Evolutionary conservation across 495 filamentous ascomycete genomes (phyloP), one percentile per base, ranked within the genome.

Genomic region (Talaromyces proteolyticus): DNA sequence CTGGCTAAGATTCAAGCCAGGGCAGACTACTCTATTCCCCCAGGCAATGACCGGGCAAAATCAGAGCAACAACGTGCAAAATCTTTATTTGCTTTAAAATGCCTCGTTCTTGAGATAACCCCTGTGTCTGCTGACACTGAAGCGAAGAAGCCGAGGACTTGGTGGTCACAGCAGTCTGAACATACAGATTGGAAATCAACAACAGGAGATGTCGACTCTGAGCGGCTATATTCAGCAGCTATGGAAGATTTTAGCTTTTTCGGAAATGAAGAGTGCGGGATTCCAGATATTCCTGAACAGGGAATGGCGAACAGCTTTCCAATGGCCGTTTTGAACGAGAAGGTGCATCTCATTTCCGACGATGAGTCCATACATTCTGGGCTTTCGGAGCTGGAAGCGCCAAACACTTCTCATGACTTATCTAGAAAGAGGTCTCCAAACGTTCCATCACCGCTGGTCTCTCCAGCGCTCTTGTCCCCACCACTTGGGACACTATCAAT

Each of bases 191-290:
- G 65, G 0, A 78, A 74, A 50, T 84, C 80, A 24, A 75, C 75
- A 20, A 84, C 81, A 0, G 82, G 81, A 42, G 81, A 85, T 44
- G 61, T 73, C 7, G 82, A 86, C 53, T 73, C 70, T 10, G 82
- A 86, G 58, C 62, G 71, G 3, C 73, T 86, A 12, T 84, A 80
- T 80, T 68, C 76, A 26, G 80, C 79, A 19, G 77, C 78, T 6
- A 66, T 73, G 37, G 62, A 73, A 22, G 82, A 86, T 53, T 86
- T 84, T 53, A 81, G 78, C 36, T 86, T 86, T 64, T 86, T 86
- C 50, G 77, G 70, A 2, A 79, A 81, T 42, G 79, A 78, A 36
- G 81, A 84, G 58, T 79, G 74, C 23, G 77, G 77, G 5, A 63
- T 82, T 6, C 47, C 47, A 16, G 47, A 49, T 21, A 21, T 21